These are phyloP conservation scores for Ophiostoma montium DNA, from an alignment of 2,329 filamentous ascomycete genomes.

Conservation along the genomic window DNA sequence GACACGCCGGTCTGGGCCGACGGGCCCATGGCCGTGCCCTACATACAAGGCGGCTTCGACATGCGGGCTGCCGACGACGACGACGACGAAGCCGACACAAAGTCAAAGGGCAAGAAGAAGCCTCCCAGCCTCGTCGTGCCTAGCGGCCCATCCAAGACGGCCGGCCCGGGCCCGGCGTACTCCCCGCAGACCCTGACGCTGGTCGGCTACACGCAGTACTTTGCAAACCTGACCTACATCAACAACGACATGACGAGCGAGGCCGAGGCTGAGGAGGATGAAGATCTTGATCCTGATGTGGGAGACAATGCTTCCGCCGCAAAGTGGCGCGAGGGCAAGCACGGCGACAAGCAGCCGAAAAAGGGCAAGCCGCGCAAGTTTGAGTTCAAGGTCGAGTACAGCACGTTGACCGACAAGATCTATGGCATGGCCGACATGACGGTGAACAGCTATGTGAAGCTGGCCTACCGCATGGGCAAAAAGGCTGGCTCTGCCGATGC, in stretches of 20 bases:
- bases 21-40: constrained; percentile 11
- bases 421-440: constrained; percentile 75
- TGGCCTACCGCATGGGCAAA: constrained; percentile 64
- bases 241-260: constrained; percentile 52
- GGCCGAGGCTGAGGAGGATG: constrained; percentile 15
- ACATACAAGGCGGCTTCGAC: not conserved
- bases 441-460: constrained; percentile 61
- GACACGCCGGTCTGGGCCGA: constrained; percentile 33
- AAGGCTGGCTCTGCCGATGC: constrained; percentile 14
- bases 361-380: constrained; percentile 47
- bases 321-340: constrained; percentile 51
- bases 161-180: constrained; percentile 79
- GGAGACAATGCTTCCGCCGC: constrained; percentile 14
- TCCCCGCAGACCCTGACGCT: constrained; percentile 69
- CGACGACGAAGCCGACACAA: constrained; percentile 5
- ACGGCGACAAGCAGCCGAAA: constrained; percentile 42
- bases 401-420: constrained; percentile 60
- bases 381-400: constrained; percentile 71
- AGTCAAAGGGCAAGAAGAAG: constrained; percentile 18
- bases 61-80: not conserved
- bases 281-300: not conserved
- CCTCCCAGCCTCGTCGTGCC: constrained; percentile 53
- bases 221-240: constrained; percentile 80
- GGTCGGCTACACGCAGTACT: constrained; percentile 78
- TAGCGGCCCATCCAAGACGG: constrained; percentile 53